Base-by-base conservation (phyloP, 371 early-diverging fungal species). In the Rhizomucor pusillus region DNA sequence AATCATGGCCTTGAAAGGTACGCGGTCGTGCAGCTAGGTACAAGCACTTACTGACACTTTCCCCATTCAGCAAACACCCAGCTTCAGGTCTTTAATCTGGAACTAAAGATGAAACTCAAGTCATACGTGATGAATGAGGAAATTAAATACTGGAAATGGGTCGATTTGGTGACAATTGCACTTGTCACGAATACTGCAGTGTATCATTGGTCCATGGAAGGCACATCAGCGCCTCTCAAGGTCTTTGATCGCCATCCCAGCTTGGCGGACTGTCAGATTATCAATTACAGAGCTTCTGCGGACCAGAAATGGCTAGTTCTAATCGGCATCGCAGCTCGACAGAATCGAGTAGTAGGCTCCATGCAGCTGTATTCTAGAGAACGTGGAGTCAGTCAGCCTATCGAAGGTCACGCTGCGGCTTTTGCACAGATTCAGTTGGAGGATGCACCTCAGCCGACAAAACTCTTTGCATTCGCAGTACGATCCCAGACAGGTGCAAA, bases 181-280 rank as follows among this genome's bases (percentile, higher is more conserved):
- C 71, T 98, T 44, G 93, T 98, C 20, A 97, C 97, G 11, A 86
- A 84, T 33, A 85, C 79, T 1, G 67, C 90, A 20, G 98, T 97
- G 11, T 97, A 89, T 79, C 95, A 96, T 70, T 98, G 99, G 99
- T 87, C 94, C 22, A 89, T 98, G 57, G 97, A 98, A 57, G 95
- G 93, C 29, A 89, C 91, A 5, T 78, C 90, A 7, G 71, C 71
- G 24, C 99, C 98, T 9, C 66, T 68, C 35, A 97, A 95, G 74
- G 77, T 95, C 60, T 98, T 98, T 80, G 98, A 97, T 54, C 84
- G 97, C 40, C 92, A 97, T 65, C 74, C 82, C 18, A 89, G 63
- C 57, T 79, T 98, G 44, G 73, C 68, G 41, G 94, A 90, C 43
- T 80, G 86, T 53, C 98, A 98, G 70, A 94, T 98, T 65, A 97